Evolutionary conservation across 2,329 filamentous ascomycete species (phyloP).

Genomic region (Epichloe sibirici): DNA sequence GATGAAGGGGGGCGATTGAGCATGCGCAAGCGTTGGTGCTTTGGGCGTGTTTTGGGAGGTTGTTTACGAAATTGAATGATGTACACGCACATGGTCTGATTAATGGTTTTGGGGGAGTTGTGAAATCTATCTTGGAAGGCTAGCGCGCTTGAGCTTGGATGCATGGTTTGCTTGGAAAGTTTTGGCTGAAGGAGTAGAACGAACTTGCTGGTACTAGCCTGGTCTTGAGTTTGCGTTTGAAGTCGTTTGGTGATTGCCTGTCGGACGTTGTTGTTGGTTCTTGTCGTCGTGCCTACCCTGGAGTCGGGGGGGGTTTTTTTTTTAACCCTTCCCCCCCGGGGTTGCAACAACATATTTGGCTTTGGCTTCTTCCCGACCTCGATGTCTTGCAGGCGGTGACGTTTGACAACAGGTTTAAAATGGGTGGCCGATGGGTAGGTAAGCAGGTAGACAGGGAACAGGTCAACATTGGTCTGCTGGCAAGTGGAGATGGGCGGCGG

Average conservation of each 20-base stretch:
- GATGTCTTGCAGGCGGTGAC: too few species aligned
- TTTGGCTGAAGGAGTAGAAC: not conserved
- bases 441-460: too few species aligned
- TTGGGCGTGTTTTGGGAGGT: not conserved
- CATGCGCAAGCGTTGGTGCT: not conserved
- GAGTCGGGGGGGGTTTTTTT: not conserved
- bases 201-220: not conserved
- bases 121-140: not conserved
- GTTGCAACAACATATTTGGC: not conserved
- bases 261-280: not conserved
- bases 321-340: too few species aligned
- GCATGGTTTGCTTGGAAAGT: not conserved
- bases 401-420: too few species aligned
- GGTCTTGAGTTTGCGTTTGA: not conserved
- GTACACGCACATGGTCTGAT: slow-evolving; percentile 2
- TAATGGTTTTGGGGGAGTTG: slow-evolving; percentile 1
- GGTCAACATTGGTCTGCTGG: too few species aligned
- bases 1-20: slow-evolving; percentile 24
- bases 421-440: too few species aligned
- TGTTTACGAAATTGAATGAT: slow-evolving; percentile 4
- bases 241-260: not conserved
- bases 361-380: not conserved
- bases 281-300: not conserved
- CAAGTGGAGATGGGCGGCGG: too few species aligned
- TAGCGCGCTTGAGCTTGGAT: not conserved